Percentiles rank a stretch among this genome's conserved stretches.
Evolutionary conservation across 78 protist genomes (phyloP).

Genomic region (Cavenderia fasciculata): DNA sequence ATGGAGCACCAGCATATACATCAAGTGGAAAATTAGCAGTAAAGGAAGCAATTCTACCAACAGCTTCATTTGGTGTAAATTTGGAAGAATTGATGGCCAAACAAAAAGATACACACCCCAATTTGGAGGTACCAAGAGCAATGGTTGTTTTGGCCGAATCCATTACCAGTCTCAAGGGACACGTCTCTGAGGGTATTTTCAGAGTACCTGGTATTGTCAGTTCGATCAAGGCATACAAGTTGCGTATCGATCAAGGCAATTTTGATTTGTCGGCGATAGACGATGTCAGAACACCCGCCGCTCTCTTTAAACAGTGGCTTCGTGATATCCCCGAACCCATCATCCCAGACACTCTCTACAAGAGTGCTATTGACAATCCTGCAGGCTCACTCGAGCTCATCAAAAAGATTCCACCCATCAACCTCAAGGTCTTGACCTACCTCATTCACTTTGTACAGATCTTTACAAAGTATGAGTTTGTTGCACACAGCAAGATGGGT

Average conservation of each 20-base stretch:
- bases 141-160: conserved; percentile 19
- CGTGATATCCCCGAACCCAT: conserved; percentile 61
- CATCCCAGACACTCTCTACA: conserved; percentile 46
- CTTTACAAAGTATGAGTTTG: conserved; percentile 31
- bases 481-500: conserved; percentile 61
- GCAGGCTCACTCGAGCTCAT: not conserved
- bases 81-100: conserved; percentile 40
- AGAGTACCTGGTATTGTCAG: conserved; percentile 72
- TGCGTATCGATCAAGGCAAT: conserved; percentile 41
- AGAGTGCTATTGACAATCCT: conserved; percentile 10
- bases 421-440: conserved; percentile 29
- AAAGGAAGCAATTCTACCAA: conserved; percentile 34
- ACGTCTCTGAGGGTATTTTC: conserved; percentile 59
- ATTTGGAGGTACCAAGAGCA: conserved; percentile 38
- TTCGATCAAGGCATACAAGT: conserved; percentile 8
- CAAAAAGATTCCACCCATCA: conserved; percentile 25
- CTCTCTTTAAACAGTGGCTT: conserved; percentile 52
- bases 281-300: conserved; percentile 72
- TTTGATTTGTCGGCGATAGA: conserved; percentile 48
- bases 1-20: too few relatives aligned
- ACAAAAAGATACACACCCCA: conserved; percentile 58
- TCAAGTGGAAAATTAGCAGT: not conserved
- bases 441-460: conserved; percentile 38
- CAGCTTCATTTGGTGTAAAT: conserved; percentile 45
- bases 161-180: conserved; percentile 34